Conservation (phyloP, 768 basidiomycete species). For the Pisolithus tinctorius region DNA sequence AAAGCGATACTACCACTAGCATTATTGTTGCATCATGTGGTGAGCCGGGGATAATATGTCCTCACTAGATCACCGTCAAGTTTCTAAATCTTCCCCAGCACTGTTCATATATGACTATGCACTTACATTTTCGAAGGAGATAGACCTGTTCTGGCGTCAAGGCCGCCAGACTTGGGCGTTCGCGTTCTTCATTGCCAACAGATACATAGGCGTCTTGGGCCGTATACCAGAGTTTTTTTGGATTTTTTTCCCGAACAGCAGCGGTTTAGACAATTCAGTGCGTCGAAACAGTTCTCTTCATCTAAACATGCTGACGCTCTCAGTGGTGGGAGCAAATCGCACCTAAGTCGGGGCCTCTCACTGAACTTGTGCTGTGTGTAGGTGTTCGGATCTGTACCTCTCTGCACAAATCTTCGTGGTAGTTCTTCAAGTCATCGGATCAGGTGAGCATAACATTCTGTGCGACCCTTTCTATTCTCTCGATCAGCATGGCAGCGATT, state of each 20-base stretch:
- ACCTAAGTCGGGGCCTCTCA: not conserved
- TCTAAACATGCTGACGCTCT: not conserved
- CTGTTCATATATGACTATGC: slow-evolving; percentile 37
- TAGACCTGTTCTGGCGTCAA: slow-evolving; percentile 37
- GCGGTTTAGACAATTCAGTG: not conserved
- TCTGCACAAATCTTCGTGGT: not conserved
- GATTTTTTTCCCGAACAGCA: slow-evolving; percentile 17
- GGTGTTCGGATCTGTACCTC: not conserved
- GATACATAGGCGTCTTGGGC: slow-evolving; percentile 33
- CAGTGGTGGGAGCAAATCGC: not conserved
- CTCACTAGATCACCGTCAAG: not conserved
- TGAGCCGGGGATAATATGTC: too few species aligned
- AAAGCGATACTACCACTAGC: too few species aligned
- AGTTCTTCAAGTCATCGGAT: not conserved
- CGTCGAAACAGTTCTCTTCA: not conserved
- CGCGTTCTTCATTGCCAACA: slow-evolving; percentile 35
- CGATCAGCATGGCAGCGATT: not conserved
- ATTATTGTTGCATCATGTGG: too few species aligned
- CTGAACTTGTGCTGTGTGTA: not conserved
- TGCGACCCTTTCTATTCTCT: not conserved
- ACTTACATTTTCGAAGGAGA: slow-evolving; percentile 35
- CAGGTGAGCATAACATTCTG: not conserved
- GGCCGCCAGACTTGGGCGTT: slow-evolving; percentile 26
- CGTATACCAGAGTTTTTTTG: slow-evolving; percentile 33
- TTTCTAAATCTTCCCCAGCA: slow-evolving; percentile 3